Conservation (phyloP, 2,329 filamentous ascomycete species). For the Aaosphaeria arxii region DNA sequence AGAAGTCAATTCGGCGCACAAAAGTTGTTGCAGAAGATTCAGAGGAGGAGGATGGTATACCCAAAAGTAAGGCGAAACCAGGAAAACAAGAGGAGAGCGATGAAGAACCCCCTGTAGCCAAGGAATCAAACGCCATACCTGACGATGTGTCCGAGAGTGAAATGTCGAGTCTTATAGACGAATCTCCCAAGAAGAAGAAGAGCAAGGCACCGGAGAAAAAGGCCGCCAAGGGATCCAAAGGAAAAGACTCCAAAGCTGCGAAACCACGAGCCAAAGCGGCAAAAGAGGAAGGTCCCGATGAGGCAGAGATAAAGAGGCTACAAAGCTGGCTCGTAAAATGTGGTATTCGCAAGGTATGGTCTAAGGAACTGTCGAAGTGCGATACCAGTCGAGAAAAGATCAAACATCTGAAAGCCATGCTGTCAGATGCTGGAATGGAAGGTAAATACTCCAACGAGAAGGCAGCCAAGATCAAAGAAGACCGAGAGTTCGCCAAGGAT, state of each 20-base stretch:
- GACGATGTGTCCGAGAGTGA: conserved; percentile 55
- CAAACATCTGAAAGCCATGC: conserved; percentile 72
- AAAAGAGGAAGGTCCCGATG: conserved; percentile 55
- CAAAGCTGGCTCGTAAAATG: conserved; percentile 87
- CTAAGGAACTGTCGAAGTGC: conserved; percentile 74
- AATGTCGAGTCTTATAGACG: conserved; percentile 74
- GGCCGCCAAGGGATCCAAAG: conserved; percentile 18
- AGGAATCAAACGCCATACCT: conserved; percentile 2
- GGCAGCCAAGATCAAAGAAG: conserved; percentile 82
- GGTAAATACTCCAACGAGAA: conserved; percentile 84
- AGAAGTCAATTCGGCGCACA: conserved; percentile 11
- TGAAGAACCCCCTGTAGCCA: conserved; percentile 6
- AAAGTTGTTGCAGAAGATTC: conserved; percentile 28
- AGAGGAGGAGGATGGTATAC: conserved; percentile 7
- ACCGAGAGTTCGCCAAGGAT: conserved; percentile 78
- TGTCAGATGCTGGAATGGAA: conserved; percentile 80
- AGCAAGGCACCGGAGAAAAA: conserved; percentile 32
- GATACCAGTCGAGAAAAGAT: conserved; percentile 77
- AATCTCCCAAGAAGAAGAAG: conserved; percentile 56
- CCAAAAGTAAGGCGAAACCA: neutral
- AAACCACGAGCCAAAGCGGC: conserved; percentile 40
- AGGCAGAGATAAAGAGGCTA: conserved; percentile 81
- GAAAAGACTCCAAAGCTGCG: conserved; percentile 17
- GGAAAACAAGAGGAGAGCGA: conserved; percentile 10
- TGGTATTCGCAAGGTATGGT: conserved; percentile 90